Base-by-base conservation (phyloP, 495 filamentous ascomycete genomes). In the Penicillium cinerascens region DNA sequence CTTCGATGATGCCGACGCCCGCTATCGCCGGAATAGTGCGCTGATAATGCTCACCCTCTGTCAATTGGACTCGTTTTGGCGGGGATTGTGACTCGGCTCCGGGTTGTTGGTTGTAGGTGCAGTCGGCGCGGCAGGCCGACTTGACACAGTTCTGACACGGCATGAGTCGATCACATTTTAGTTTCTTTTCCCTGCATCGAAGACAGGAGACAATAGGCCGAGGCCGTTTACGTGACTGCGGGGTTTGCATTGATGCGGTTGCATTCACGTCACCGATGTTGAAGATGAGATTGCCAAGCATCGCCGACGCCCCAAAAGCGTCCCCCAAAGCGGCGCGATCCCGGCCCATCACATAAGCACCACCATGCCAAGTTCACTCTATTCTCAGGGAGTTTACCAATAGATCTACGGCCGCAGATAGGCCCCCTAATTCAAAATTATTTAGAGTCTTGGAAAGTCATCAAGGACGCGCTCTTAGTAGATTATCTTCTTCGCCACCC, bases 181-280 rank as follows among this genome's bases (percentile, higher is more conserved):
- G 45, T 52, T 69, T 69, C 37, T 66, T 66, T 22, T 63, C 56
- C 36, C 66, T 42, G 51, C 66, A 69, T n/a, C 63, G 60, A 33
- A 66, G 52, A 44, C 66, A 69, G 2, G 66, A 69, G 0, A 68
- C 60, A 2, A 65, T 59, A 0, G 62, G 65, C 4, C 65, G 59
- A 9, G 62, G 59, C 3, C 65, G 57, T 36, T 68, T 68, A 11
- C 64, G 64, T 11, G 50, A 33, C 13, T 36, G 37, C 17, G 49
- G 2, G 3, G 18, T 29, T 2, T 60, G 55, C 56, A 55, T 63
- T 18, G 33, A 23, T 55, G n/a, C 16, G 9, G 1, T 29, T 10
- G 5, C 26, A 29, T 29, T 29, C 26, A 10, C 26, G 26, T 29
- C 26, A 29, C 7, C 26, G 11, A 29, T 29, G 26, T 29, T 6